These are phyloP conservation scores for Capsicum chinense DNA, from an alignment of 257 asterid genomes.

Conservation along the genomic window DNA sequence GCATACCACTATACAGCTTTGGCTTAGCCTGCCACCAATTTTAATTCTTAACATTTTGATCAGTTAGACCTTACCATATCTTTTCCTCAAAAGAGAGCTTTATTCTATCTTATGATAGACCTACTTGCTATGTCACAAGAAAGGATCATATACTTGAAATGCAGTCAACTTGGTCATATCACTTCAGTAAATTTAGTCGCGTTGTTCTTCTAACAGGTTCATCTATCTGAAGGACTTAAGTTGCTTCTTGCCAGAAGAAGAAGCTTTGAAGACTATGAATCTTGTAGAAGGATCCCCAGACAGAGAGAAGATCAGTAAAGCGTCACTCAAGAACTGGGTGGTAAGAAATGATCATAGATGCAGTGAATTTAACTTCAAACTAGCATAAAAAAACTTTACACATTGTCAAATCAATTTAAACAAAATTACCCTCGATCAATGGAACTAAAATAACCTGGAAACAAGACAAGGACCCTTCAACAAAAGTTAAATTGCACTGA, in stretches of 20 bases:
- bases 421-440: background rate
- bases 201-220: constrained; percentile 51
- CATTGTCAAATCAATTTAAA: background rate
- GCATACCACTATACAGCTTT: background rate
- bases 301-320: constrained; percentile 67
- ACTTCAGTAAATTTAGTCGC: background rate
- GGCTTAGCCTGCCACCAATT: background rate
- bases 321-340: constrained; percentile 86
- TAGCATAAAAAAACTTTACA: too few relatives aligned
- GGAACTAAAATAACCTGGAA: constrained; percentile 12
- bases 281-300: constrained; percentile 74
- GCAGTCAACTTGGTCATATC: background rate
- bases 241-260: constrained; percentile 84
- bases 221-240: constrained; percentile 70
- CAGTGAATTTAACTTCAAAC: background rate
- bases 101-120: background rate
- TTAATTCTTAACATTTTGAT: background rate
- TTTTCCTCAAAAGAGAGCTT: too few relatives aligned
- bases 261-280: constrained; percentile 65
- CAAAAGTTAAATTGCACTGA: background rate
- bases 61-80: background rate
- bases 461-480: constrained; percentile 7
- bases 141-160: background rate
- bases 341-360: constrained; percentile 46
- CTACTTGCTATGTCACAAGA: background rate